A percentile compares a stretch with the other conserved stretches of the same genome.
These are phyloP conservation scores for Thymus quinquecostatus DNA, from an alignment of 257 asterid genomes.

Conservation along the genomic window DNA sequence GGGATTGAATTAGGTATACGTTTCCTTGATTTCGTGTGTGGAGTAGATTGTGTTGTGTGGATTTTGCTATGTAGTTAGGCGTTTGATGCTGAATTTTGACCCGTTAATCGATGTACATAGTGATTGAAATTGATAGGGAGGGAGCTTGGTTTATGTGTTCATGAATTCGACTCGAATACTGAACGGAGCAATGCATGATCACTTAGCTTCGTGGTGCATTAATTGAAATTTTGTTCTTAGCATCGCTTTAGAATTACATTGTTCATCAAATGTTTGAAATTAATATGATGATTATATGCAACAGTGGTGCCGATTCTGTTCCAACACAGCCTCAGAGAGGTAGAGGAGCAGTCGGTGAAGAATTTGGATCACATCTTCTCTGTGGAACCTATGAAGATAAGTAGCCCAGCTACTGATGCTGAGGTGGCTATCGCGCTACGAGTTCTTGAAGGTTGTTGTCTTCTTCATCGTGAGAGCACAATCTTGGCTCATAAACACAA, in stretches of 20 bases:
- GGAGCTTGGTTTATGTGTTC: not conserved
- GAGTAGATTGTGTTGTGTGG: not conserved
- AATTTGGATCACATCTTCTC: constrained; percentile 76
- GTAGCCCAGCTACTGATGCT: constrained; percentile 82
- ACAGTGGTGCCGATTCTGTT: constrained; percentile 91
- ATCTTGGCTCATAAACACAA: constrained; percentile 79
- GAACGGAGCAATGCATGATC: constrained; percentile 4
- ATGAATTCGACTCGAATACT: not conserved
- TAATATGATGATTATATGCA: constrained; percentile 17
- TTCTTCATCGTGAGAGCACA: constrained; percentile 78
- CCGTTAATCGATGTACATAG: not conserved
- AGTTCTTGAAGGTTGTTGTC: constrained; percentile 96
- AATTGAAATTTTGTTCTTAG: not conserved
- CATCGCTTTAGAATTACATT: not conserved
- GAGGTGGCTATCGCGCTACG: constrained; percentile 92
- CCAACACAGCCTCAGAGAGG: constrained; percentile 73
- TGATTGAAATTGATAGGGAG: not conserved
- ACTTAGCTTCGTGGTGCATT: not conserved
- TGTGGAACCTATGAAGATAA: constrained; percentile 74
- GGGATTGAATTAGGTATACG: constrained; percentile 15
- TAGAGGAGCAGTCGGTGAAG: constrained; percentile 69
- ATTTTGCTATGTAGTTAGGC: not conserved
- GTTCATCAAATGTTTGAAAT: not conserved
- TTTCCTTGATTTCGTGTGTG: not conserved
- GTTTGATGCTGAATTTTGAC: constrained; percentile 23